phyloP scores from a whole-genome alignment of 2,329 filamentous ascomycete species.

The Aspergillus costaricaensis region DNA sequence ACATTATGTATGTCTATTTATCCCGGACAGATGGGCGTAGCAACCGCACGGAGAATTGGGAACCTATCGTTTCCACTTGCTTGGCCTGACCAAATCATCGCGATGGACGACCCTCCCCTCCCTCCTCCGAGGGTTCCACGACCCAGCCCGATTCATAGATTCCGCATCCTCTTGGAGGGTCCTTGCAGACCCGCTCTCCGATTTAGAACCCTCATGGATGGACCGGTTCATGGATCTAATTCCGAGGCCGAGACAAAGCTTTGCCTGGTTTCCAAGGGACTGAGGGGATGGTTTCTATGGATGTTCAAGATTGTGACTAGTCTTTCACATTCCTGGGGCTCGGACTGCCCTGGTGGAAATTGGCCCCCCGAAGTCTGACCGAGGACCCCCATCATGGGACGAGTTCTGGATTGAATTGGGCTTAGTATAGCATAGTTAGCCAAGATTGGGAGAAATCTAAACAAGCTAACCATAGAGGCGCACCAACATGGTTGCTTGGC shows the following conservation, averaged over 20 bases:
- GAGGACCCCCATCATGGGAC: too few relatives aligned
- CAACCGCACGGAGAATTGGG: not conserved
- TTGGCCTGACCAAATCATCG: too few relatives aligned
- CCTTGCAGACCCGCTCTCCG: slow-evolving; percentile 5
- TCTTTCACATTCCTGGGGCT: not conserved
- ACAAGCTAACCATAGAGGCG: not conserved
- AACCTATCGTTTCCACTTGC: slow-evolving; percentile 11
- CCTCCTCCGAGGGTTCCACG: slow-evolving; percentile 5
- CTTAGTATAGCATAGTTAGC: not conserved
- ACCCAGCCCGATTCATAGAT: slow-evolving; percentile 1
- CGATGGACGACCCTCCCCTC: too few relatives aligned
- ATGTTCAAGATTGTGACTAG: slow-evolving; percentile 1
- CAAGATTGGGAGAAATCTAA: not conserved
- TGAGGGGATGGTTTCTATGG: not conserved
- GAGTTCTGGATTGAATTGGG: not conserved
- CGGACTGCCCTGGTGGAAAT: not conserved
- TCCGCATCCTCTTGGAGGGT: not conserved
- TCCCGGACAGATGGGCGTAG: not conserved
- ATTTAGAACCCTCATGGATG: slow-evolving; percentile 1
- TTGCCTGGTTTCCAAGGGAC: not conserved
- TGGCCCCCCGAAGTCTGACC: not conserved
- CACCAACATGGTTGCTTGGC: not conserved
- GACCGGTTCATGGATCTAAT: not conserved
- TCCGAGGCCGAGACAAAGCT: not conserved
- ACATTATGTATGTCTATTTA: slow-evolving; percentile 15